Evolutionary conservation across 2,329 filamentous ascomycete genomes (phyloP), one percentile per base, ranked within the genome.

Genomic region (Fusarium ambrosium): DNA sequence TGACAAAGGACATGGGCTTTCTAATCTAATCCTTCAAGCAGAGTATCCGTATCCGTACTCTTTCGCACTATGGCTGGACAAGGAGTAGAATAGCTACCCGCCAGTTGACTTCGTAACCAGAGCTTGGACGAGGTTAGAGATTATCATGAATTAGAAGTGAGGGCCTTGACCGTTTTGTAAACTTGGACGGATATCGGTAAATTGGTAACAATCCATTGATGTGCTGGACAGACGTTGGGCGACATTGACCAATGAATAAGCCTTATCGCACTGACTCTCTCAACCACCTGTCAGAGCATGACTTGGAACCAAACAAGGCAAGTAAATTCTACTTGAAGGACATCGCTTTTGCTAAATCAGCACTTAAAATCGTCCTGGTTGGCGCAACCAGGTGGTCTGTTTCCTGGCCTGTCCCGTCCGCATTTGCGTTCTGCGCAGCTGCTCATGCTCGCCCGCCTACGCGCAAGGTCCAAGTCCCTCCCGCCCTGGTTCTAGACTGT

Each of bases 341-440:
- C 9, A 62, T 62, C 61, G 61, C 61, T 56, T 63, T 55, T 45
- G 36, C 34, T 43, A 32, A 27, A 39, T 13, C 13, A 61, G 45
- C 10, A 36, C 48, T 37, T 29, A 24, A 20, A 62, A 43, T 34
- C 56, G 18, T 34, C 14, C 39, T 48, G 20, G 39, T 59, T 69
- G 36, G 61, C 68, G 68, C 64, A 74, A 56, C 22, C 20, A 55
- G 11, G 48, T 32, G 27, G 48, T n/a, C 48, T 11, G 16, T 18
- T 53, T 36, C 36, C 34, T 45, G 45, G 36, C 41, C 60, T 51
- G 56, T 45, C 62, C 62, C 45, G 53, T 55, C 48, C 72, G 72
- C 71, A 63, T 74, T 69, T 72, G 71, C 72, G 71, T 62, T 32
- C 34, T 66, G 27, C 71, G 64, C 71, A 64, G 36, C 37, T 69